Base-by-base conservation (phyloP, 176 grass and related monocot genomes). In the Phyllostachys edulis region DNA sequence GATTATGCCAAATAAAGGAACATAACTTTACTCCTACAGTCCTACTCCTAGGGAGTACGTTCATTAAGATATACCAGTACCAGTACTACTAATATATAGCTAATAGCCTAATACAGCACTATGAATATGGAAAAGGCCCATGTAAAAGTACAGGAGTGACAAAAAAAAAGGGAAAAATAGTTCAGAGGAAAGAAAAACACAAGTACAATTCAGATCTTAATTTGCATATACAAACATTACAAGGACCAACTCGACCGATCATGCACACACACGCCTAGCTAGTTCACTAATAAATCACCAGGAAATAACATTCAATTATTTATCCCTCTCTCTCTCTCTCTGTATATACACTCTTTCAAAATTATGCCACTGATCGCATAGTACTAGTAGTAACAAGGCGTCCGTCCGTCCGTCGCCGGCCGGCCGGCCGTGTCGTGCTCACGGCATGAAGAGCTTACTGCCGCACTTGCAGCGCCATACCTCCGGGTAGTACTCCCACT, bases 401-500 rank as follows among this genome's bases (percentile, higher is more conserved):
- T 15, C 38, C 74, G 50, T 74, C 1, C 32, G 32, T 34, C 29
- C 29, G 29, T 29, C 1, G 29, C 29, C 29, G 29, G 72, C 52
- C 73, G 50, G 10, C 42, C 13, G 2, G 18, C 18, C 4, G 38
- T 1, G 39, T 0, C 1, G 60, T 24, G 32, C 32, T 91, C 77
- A 97, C 3, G 94, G 94, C 94, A 92, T 88, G 92, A 87, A 97
- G 75, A 97, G 85, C 74, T 97, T 87, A 36, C 86, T 57, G 75
- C 90, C 85, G 78, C 94, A 97, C 86, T 92, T 86, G 85, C 94
- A 97, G 50, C 94, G 87, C 94, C 94, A 97, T 29, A 90, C 94
- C 67, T 94, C 91, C n/a, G 94, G 94, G 89, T 97, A 97, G 90
- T 97, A 97, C 85, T 97, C 94, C 82, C 84, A 83, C 47, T 89